Base-by-base conservation (phyloP, 306 rosid species). In the Arachis stenosperma region DNA sequence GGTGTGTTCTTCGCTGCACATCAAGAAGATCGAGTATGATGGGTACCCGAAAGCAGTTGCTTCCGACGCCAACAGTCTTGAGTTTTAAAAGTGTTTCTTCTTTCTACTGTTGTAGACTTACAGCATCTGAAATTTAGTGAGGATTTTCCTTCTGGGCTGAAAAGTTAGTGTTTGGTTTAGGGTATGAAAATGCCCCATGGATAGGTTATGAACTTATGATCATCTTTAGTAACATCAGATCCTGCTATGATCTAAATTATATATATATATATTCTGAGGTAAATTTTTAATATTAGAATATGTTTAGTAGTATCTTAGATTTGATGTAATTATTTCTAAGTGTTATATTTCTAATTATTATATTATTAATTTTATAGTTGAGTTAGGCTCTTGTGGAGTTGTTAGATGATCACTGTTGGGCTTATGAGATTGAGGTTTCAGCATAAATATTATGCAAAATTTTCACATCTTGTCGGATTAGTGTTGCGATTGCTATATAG, bases 1-100 rank as follows among this genome's bases (percentile, higher is more conserved):
- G n/a, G 73, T 85, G 51, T 88, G 76, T 76, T 87, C 90, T 36
- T 85, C 89, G 0, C 67, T 91, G 81, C 92, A 84, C 27, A 87
- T 87, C 75, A 94, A 82, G 83, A 83, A 82, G 83, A 83, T 88
- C 79, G 89, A 87, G 71, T 86, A 88, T 29, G 54, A 70, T 43
- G 97, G 90, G 44, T 85, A 87, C 61, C 92, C 89, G 0, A 87
- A 78, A 64, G 67, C 83, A 5, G 66, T 81, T 51, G 51, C 75
- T 50, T 65, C 75, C 0, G 89, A 84, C 41, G 78, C 85, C 37
- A 76, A 67, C 30, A 81, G 83, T 75, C 58, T 71, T 41, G 81
- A 79, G 52, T 90, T 85, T 86, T 91, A 76, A 81, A 46, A 29
- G 69, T 36, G 40, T 12, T 67, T 42, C 39, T 53, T n/a, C 46